phyloP scores from a whole-genome alignment of 495 filamentous ascomycete species.

The Polyplosphaeria fusca region DNA sequence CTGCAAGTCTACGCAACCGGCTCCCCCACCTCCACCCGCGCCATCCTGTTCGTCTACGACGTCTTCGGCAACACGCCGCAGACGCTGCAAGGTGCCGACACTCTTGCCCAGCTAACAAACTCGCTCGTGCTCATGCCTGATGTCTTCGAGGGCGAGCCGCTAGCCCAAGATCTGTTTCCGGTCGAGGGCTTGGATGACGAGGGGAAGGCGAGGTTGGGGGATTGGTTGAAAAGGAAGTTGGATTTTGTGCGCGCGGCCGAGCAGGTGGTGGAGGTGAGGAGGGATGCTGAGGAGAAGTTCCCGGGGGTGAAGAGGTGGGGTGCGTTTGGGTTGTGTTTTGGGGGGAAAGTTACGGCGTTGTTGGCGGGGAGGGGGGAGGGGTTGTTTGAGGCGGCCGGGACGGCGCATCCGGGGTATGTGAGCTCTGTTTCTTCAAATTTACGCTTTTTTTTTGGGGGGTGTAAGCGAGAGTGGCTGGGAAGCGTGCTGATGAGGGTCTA shows the following conservation, averaged over 20 bases:
- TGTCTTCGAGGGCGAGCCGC: constrained; percentile 34
- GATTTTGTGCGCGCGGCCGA: neutral
- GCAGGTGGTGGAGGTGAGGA: neutral
- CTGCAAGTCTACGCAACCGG: constrained; percentile 42
- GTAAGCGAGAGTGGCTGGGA: no score
- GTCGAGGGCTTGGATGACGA: constrained; percentile 27
- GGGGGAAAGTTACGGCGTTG: neutral
- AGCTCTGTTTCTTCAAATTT: no score
- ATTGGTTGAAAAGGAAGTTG: neutral
- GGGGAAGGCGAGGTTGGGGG: constrained; percentile 63
- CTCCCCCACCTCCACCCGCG: constrained; percentile 37
- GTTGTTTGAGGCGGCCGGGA: neutral
- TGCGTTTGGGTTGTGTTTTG: neutral
- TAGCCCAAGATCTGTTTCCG: constrained; percentile 1
- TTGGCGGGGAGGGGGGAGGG: neutral
- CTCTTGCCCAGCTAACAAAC: constrained; percentile 39
- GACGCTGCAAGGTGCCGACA: constrained; percentile 55
- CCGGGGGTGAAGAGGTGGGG: neutral
- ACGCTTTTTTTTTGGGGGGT: no score
- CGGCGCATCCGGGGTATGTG: neutral
- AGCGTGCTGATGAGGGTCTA: no score
- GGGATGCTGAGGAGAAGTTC: neutral
- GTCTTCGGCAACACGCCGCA: constrained; percentile 52
- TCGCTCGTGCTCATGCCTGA: constrained; percentile 30
- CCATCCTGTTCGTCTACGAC: constrained; percentile 53